A percentile compares a stretch with the other conserved stretches of the same genome.
Evolutionary conservation across 768 basidiomycete genomes (phyloP).

Genomic region (Tephrocybe sp.): DNA sequence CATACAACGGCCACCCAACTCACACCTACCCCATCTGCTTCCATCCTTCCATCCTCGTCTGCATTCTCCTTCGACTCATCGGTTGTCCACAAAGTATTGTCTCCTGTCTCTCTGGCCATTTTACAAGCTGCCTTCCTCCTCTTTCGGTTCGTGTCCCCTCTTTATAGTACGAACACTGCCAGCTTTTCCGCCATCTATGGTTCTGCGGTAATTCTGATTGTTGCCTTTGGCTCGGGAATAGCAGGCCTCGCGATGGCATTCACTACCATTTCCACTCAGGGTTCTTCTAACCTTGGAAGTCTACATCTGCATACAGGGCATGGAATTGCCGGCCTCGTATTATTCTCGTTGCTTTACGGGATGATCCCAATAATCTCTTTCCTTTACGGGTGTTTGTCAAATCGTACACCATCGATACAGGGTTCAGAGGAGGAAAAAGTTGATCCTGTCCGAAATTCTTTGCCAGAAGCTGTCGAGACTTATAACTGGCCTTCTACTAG

Average conservation of each 20-base stretch:
- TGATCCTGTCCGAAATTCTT: slow-evolving; percentile 16
- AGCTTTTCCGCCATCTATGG: slow-evolving; percentile 5
- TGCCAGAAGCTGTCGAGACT: slow-evolving; percentile 29
- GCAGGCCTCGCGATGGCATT: slow-evolving; percentile 65
- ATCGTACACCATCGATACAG: slow-evolving; percentile 1
- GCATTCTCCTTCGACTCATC: slow-evolving; percentile 33
- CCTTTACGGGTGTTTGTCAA: slow-evolving; percentile 16
- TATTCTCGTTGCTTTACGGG: slow-evolving; percentile 63
- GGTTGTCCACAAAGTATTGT: slow-evolving; percentile 43
- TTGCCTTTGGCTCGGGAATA: slow-evolving; percentile 57
- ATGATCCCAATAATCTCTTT: slow-evolving; percentile 45
- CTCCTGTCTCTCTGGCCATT: slow-evolving; percentile 43
- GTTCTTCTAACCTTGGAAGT: slow-evolving; percentile 21
- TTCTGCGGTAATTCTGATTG: slow-evolving; percentile 37
- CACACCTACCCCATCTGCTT: slow-evolving; percentile 12
- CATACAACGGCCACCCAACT: neutral
- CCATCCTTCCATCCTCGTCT: slow-evolving; percentile 17
- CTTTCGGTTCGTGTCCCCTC: slow-evolving; percentile 29
- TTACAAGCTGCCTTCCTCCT: slow-evolving; percentile 35
- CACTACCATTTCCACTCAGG: slow-evolving; percentile 45
- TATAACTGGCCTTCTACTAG: slow-evolving; percentile 26
- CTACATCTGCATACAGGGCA: slow-evolving; percentile 57
- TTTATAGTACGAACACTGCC: slow-evolving; percentile 6
- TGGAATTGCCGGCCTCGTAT: slow-evolving; percentile 61
- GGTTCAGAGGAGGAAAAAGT: slow-evolving; percentile 17